Base-by-base conservation (phyloP, 176 grass and related monocot species). In the Poa pratensis region DNA sequence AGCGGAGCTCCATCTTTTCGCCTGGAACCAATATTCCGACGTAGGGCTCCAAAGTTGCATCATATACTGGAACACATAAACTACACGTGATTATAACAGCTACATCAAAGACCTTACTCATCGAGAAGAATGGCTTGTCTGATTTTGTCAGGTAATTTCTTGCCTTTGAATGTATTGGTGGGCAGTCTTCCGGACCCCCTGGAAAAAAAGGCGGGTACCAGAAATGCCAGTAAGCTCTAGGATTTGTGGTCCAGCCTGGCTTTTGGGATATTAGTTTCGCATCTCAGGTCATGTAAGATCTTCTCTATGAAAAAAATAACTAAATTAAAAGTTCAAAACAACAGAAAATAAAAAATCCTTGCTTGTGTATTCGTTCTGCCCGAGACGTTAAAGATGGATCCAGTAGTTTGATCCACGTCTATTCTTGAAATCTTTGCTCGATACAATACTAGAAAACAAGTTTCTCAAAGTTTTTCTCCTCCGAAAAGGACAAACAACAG, bases 41-140 rank as follows among this genome's bases (percentile, higher is more conserved):
- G 88, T 17, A 95, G 88, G 80, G 88, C 86, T 42, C 88, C 88
- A 22, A 95, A 83, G 75, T 76, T 92, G 64, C 86, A 92, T 83
- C 87, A 95, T 82, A 80, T 90, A 79, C 62, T 92, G 76, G 90
- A 89, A 45, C 90, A 90, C 80, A 71, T 89, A 70, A 85, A 90
- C n/a, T 92, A 90, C 45, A 66, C 60, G 13, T 88, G 76, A 90
- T 63, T 45, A 40, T 76, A 86, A 73, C 51, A 58, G 13, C 63
- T 20, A 23, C 19, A 49, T 17, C 9, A 13, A 50, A 46, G 24
- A 22, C 30, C 20, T 54, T 49, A 59, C 19, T 23, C 77, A 74
- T 72, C 5, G 32, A 58, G 18, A 53, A 53, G 43, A n/a, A 80
- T 68, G 13, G 6, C 14, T 26, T 43, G 3, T 75, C 19, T 49